These are phyloP conservation scores for Starmerella bombicola DNA, from an alignment of 805 yeast genomes.

Conservation along the genomic window DNA sequence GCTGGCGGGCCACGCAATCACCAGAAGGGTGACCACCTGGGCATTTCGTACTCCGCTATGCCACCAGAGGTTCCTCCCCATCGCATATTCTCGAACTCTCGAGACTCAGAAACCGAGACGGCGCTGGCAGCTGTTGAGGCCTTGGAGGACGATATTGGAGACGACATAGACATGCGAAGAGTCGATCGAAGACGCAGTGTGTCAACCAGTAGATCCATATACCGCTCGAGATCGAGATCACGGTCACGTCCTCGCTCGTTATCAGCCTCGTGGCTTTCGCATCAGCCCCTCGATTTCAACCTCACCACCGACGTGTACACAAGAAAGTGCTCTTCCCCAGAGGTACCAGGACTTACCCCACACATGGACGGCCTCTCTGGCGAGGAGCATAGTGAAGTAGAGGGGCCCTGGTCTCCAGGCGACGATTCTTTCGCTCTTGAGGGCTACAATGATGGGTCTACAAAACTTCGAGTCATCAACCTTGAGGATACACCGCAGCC, in stretches of 20 bases:
- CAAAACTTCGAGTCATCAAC: conserved; percentile 19
- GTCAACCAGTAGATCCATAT: not conserved
- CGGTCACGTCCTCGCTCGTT: conserved; percentile 2
- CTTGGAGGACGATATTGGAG: conserved; percentile 6
- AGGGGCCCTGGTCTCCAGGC: conserved; percentile 9
- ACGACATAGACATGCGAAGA: not conserved
- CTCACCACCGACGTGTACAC: conserved; percentile 18
- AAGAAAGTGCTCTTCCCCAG: conserved; percentile 16
- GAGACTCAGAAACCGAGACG: conserved; percentile 5
- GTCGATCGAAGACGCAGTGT: not conserved
- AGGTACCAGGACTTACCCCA: not conserved
- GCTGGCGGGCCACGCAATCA: too few relatives aligned
- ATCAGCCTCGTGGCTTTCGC: not conserved
- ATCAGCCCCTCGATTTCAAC: not conserved
- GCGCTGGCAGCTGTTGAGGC: conserved; percentile 17
- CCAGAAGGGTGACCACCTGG: too few relatives aligned
- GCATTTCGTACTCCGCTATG: too few relatives aligned
- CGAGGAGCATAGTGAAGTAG: not conserved
- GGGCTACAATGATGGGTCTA: conserved; percentile 19
- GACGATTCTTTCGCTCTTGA: conserved; percentile 13
- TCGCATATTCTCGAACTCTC: not conserved
- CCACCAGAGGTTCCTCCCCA: conserved; percentile 22
- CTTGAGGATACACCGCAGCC: conserved; percentile 4
- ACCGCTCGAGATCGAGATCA: not conserved
- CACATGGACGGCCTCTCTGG: not conserved